These are phyloP conservation scores for Tolypocladium amazonense DNA, from an alignment of 2,329 filamentous ascomycete genomes.

Conservation along the genomic window DNA sequence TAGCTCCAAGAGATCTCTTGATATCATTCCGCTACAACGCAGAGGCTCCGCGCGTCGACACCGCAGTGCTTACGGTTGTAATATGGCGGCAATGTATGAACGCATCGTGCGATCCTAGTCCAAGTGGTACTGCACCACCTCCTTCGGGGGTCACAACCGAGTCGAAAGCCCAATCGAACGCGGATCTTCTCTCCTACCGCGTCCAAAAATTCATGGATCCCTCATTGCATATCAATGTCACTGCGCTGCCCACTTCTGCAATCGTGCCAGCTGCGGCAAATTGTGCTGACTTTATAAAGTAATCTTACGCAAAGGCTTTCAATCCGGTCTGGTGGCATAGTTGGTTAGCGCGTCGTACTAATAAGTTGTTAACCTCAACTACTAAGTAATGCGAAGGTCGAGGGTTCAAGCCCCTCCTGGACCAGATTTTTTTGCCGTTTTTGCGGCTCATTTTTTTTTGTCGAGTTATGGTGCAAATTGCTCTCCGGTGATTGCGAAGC, in stretches of 20 bases:
- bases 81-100: too few species aligned
- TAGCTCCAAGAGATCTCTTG: too few species aligned
- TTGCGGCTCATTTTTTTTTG: background rate
- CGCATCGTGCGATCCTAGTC: too few species aligned
- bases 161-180: background rate
- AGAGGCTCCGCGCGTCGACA: too few species aligned
- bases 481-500: background rate
- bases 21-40: too few species aligned
- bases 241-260: too few species aligned
- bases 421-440: background rate
- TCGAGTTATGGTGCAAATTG: background rate
- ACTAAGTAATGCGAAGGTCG: constrained; percentile 1
- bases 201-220: background rate
- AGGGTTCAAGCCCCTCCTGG: background rate
- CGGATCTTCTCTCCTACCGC: too few species aligned
- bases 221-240: background rate
- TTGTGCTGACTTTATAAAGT: background rate
- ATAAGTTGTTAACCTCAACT: background rate
- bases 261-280: background rate
- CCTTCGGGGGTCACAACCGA: background rate
- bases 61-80: too few species aligned
- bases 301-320: background rate
- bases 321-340: background rate
- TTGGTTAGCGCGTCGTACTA: constrained; percentile 1
- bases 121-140: background rate